Conservation (phyloP, 108 stramenopile genomes). For the Conticribra weissflogii region DNA sequence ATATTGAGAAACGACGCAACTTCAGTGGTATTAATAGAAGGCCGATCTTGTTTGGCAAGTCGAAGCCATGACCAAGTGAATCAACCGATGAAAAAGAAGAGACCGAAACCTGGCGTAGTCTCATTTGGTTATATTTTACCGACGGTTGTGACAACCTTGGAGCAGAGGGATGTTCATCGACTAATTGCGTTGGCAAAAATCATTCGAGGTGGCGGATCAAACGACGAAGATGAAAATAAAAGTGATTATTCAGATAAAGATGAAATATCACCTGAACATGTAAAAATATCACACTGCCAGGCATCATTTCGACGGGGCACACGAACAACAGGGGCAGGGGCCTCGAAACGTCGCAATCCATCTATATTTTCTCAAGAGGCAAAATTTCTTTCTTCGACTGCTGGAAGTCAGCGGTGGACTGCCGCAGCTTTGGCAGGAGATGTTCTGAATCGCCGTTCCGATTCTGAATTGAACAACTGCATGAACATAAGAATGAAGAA, state of each 20-base stretch:
- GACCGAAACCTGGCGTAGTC: too few relatives aligned
- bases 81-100: too few relatives aligned
- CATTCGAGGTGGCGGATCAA: background rate
- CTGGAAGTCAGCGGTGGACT: constrained; percentile 15
- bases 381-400: background rate
- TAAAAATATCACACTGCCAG: background rate
- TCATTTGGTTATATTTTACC: too few relatives aligned
- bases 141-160: too few relatives aligned
- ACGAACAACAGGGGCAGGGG: constrained; percentile 34
- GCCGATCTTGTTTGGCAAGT: too few relatives aligned
- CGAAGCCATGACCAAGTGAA: too few relatives aligned
- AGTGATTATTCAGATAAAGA: background rate
- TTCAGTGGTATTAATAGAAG: too few relatives aligned
- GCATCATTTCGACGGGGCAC: constrained; percentile 25
- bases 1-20: too few relatives aligned
- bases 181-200: background rate
- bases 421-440: constrained; percentile 24
- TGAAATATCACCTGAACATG: background rate
- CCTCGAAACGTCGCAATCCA: constrained; percentile 34
- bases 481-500: background rate
- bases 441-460: constrained; percentile 7
- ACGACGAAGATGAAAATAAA: background rate
- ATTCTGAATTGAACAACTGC: background rate
- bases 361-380: constrained; percentile 22
- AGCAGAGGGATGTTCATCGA: background rate